Conservation (phyloP, 2,329 filamentous ascomycete genomes). For the Colletotrichum musae region DNA sequence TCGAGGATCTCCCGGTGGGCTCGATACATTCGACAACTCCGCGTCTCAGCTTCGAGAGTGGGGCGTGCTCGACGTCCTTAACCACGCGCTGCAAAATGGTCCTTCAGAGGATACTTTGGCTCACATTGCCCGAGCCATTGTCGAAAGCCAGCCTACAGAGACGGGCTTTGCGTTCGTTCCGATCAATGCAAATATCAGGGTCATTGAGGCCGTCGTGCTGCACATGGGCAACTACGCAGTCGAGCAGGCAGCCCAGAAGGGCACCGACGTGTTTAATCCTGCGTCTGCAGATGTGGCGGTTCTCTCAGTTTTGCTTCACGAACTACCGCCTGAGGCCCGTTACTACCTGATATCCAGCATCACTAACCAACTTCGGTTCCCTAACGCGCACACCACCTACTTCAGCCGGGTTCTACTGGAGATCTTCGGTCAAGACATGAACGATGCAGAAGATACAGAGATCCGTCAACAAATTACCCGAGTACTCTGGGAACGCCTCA, state of each 20-base stretch:
- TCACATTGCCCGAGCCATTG: slow-evolving; percentile 81
- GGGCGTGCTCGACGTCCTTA: slow-evolving; percentile 72
- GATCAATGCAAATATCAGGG: slow-evolving; percentile 76
- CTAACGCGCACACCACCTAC: slow-evolving; percentile 91
- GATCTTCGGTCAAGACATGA: slow-evolving; percentile 83
- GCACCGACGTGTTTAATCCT: slow-evolving; percentile 74
- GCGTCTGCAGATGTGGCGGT: slow-evolving; percentile 79
- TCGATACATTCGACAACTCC: slow-evolving; percentile 67
- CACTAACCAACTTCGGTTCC: slow-evolving; percentile 91
- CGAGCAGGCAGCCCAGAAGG: slow-evolving; percentile 69
- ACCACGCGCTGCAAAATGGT: slow-evolving; percentile 72
- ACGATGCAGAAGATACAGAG: slow-evolving; percentile 81
- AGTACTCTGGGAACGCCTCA: slow-evolving; percentile 87
- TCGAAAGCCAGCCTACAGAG: slow-evolving; percentile 69
- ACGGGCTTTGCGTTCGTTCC: slow-evolving; percentile 77
- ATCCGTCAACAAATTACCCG: slow-evolving; percentile 93
- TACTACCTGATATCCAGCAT: slow-evolving; percentile 90
- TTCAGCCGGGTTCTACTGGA: slow-evolving; percentile 90
- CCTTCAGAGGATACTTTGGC: slow-evolving; percentile 81
- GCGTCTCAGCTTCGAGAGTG: slow-evolving; percentile 66
- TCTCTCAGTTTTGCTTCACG: slow-evolving; percentile 82
- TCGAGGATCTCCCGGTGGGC: slow-evolving; percentile 75
- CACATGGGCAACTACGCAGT: slow-evolving; percentile 85
- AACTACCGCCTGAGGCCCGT: slow-evolving; percentile 81
- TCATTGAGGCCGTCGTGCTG: slow-evolving; percentile 87